A percentile compares a stretch with the other conserved stretches of the same genome.
These are phyloP conservation scores for Bipolaris zeicola DNA, from an alignment of 2,329 filamentous ascomycete genomes.

Conservation along the genomic window DNA sequence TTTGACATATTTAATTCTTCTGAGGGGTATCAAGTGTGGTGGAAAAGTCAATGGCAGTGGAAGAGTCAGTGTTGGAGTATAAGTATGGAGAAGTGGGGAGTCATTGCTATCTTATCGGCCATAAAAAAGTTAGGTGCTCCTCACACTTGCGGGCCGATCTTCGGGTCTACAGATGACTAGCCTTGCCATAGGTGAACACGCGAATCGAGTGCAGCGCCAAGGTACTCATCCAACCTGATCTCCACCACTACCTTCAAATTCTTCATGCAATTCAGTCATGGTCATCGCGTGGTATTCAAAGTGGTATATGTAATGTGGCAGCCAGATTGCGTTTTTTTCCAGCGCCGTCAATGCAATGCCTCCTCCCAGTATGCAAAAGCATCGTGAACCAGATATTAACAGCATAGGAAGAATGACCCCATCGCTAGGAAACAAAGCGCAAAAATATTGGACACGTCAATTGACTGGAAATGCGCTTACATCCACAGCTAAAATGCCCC, in stretches of 20 bases:
- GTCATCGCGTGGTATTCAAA: constrained; percentile 8
- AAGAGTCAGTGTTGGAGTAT: constrained; percentile 14
- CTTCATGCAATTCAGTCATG: not conserved
- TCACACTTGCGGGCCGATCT: constrained; percentile 27
- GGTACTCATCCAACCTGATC: not conserved
- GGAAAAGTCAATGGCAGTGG: constrained; percentile 15
- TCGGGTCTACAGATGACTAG: constrained; percentile 16
- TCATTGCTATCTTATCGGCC: constrained; percentile 25
- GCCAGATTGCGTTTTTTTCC: not conserved
- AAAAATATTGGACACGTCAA: not conserved
- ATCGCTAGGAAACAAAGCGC: not conserved
- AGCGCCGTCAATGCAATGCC: constrained; percentile 19
- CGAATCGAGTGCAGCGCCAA: not conserved
- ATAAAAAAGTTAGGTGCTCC: constrained; percentile 22
- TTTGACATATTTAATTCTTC: constrained; percentile 41
- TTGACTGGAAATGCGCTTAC: not conserved
- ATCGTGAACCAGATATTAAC: constrained; percentile 4
- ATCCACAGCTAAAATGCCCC: constrained; percentile 28
- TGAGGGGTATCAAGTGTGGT: constrained; percentile 10
- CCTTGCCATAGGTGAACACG: constrained; percentile 6
- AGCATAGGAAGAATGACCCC: not conserved
- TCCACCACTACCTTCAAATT: not conserved
- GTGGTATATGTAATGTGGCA: constrained; percentile 9
- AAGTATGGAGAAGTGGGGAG: constrained; percentile 24
- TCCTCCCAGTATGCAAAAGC: not conserved